A percentile compares a stretch with the other conserved stretches of the same genome.
Conservation (phyloP, 2,329 filamentous ascomycete species). For the Cercospora nicotianae region DNA sequence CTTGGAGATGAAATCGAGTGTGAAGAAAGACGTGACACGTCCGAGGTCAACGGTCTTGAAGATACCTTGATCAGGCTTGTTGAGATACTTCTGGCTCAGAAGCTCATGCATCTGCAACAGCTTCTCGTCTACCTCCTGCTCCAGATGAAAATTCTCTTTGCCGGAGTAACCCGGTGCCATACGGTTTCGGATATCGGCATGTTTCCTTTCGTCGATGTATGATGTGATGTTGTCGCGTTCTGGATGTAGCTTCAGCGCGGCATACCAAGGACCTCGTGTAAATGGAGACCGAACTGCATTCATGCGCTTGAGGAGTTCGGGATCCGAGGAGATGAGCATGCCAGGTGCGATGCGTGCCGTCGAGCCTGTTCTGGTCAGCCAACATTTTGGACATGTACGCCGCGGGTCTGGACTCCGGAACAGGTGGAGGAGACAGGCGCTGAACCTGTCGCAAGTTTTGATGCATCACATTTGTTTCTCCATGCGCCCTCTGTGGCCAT, state of each 20-base stretch:
- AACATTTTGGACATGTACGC: background rate
- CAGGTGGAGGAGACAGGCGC: background rate
- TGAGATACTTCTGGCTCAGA: constrained; percentile 39
- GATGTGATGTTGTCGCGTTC: constrained; percentile 45
- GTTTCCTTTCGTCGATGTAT: constrained; percentile 41
- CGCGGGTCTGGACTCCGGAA: background rate
- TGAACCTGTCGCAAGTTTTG: background rate
- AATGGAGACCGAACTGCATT: constrained; percentile 42
- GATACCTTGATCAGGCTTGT: constrained; percentile 32
- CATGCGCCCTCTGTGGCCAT: background rate
- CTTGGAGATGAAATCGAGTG: constrained; percentile 45
- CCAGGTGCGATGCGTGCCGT: constrained; percentile 41
- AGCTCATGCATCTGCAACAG: constrained; percentile 39
- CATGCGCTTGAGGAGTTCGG: constrained; percentile 42
- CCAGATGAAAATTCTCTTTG: constrained; percentile 42
- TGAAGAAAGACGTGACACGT: constrained; percentile 43
- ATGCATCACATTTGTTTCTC: background rate
- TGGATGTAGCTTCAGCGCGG: constrained; percentile 42
- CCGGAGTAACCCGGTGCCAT: constrained; percentile 45
- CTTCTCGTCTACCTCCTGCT: constrained; percentile 41
- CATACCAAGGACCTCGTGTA: constrained; percentile 41
- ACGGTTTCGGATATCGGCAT: constrained; percentile 40
- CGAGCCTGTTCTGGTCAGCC: constrained; percentile 33
- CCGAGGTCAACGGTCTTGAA: constrained; percentile 41
- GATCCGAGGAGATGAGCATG: constrained; percentile 42